Percentiles rank a stretch among this genome's conserved stretches.
These are phyloP conservation scores for Fusarium concolor DNA, from an alignment of 2,329 filamentous ascomycete species.

Conservation along the genomic window DNA sequence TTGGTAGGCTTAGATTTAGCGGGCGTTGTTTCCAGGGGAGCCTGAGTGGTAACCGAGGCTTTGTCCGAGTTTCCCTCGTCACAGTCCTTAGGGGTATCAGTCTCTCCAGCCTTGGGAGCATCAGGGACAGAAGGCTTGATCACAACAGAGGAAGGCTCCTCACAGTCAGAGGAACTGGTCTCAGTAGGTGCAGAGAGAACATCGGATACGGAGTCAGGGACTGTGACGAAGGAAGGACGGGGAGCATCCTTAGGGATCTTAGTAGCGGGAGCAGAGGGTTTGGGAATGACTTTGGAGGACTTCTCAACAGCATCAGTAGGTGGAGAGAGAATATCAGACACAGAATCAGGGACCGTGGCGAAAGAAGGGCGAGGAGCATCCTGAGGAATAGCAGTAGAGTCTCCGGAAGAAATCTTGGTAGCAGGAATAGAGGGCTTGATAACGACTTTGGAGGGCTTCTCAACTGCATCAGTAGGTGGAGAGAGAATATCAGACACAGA, in stretches of 20 bases:
- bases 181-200: not conserved
- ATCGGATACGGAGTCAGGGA: no score
- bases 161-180: not conserved
- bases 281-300: no score
- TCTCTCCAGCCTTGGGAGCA: not conserved
- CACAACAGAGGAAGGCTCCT: conserved; percentile 16
- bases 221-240: no score
- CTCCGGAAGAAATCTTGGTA: conserved; percentile 4
- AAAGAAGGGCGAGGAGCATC: conserved; percentile 41
- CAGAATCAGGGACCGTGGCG: conserved; percentile 19
- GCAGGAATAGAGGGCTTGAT: conserved; percentile 7
- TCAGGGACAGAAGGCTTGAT: conserved; percentile 9
- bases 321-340: conserved; percentile 28
- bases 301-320: not conserved
- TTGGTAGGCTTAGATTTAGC: not conserved
- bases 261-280: no score
- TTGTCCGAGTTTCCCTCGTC: not conserved
- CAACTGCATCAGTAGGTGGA: not conserved
- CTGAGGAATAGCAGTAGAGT: conserved; percentile 9
- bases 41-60: not conserved
- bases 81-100: not conserved
- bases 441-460: conserved; percentile 16
- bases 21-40: not conserved
- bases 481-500: conserved; percentile 31
- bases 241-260: no score